Base-by-base conservation (phyloP, 306 rosid genomes). In the Trichosanthes cucumerina region DNA sequence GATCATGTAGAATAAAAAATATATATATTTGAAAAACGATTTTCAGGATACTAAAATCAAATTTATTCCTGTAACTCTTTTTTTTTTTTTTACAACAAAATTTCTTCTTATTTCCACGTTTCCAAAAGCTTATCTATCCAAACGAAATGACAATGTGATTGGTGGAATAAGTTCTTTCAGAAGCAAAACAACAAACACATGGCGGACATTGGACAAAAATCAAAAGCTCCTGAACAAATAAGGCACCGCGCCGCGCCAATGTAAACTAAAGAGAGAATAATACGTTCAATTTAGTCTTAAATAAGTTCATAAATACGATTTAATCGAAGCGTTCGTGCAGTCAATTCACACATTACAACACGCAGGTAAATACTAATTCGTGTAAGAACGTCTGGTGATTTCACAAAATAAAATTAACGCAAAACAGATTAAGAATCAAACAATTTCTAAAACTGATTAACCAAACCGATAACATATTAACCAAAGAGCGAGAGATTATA, bases 101-200 rank as follows among this genome's bases (percentile, higher is more conserved):
- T 33, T 63, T 15, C n/a, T 0, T 11, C 56, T 70, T 41, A 43
- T 69, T 69, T 41, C 12, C 16, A 70, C 18, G 7, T 41, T 69
- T 11, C 5, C 2, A 70, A 6, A 6, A 43, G 5, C 33, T 43
- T 70, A 70, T 21, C 12, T 14, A 41, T 53, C 58, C 23, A 19
- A 44, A 6, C 5, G 21, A 73, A 74, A 74, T 50, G n/a, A 47
- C 19, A 52, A 18, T 34, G 15, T 49, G 62, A 28, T 19, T 26
- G 28, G 26, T 28, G 5, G 28, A 50, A 50, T 19, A 53, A 19
- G 21, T 75, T 62, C 57, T 64, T 63, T 62, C 7, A 50, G 76
- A 82, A 73, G 44, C 83, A 76, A 83, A 85, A 65, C 80, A 3
- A 66, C 89, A 68, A 86, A 86, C 87, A 83, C 7, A 7, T 81